phyloP scores from a whole-genome alignment of 495 filamentous ascomycete genomes.

The Endocarpon pusillum region DNA sequence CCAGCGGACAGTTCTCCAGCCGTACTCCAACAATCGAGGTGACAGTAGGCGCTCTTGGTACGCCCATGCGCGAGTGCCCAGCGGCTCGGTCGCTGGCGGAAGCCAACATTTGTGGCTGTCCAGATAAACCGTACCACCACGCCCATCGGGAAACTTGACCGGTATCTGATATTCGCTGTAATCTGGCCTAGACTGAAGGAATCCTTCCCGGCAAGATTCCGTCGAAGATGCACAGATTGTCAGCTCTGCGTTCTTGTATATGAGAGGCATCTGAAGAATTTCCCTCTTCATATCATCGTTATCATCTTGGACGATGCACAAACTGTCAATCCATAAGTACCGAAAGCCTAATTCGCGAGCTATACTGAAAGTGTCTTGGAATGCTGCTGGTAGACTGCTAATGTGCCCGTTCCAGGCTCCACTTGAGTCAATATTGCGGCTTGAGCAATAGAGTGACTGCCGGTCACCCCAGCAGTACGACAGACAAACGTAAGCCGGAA shows the following conservation, averaged over 20 bases:
- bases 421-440: neutral
- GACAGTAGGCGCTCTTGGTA: neutral
- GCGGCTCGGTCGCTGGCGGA: neutral
- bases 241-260: conserved; percentile 11
- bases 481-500: neutral
- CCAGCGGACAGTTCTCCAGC: neutral
- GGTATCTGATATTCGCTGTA: neutral
- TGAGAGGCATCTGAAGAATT: conserved; percentile 11
- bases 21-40: conserved; percentile 1
- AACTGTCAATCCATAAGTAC: conserved; percentile 17
- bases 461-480: neutral
- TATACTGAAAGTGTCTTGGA: conserved; percentile 5
- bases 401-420: neutral
- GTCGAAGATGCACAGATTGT: conserved; percentile 11
- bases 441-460: neutral
- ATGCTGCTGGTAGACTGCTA: conserved; percentile 2
- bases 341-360: conserved; percentile 2
- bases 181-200: conserved; percentile 1
- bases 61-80: neutral
- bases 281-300: conserved; percentile 10
- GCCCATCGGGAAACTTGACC: neutral
- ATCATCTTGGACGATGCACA: conserved; percentile 22
- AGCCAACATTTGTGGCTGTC: neutral
- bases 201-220: conserved; percentile 2
- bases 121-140: neutral